Evolutionary conservation across 192 early-diverging fungal genomes (phyloP).

Genomic region (Haplosporangium gracile): DNA sequence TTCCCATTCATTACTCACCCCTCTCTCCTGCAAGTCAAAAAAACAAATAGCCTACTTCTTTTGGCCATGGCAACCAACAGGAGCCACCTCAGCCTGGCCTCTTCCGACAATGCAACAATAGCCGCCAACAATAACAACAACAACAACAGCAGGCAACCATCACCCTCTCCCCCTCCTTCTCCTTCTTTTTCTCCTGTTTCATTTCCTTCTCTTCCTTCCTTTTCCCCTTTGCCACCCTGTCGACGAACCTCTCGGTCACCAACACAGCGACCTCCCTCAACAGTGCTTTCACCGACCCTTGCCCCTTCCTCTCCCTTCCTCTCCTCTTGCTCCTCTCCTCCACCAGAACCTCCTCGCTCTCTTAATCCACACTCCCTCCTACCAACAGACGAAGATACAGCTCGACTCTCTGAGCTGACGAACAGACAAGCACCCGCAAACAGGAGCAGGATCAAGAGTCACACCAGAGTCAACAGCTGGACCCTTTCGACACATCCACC

Average conservation of each 20-base stretch:
- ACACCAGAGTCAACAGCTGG: background rate
- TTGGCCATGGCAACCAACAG: slow-evolving; percentile 3
- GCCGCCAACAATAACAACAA: background rate
- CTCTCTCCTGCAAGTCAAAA: background rate
- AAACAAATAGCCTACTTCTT: background rate
- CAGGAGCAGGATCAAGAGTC: background rate
- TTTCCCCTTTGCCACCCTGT: background rate
- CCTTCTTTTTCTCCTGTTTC: background rate
- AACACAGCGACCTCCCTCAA: background rate
- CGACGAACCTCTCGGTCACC: background rate
- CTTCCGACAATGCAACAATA: background rate
- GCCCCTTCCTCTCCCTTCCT: background rate
- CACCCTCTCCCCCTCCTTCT: background rate
- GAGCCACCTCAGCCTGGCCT: background rate
- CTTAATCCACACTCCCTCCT: slow-evolving; percentile 20
- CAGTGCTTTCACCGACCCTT: slow-evolving; percentile 1
- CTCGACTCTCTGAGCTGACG: background rate
- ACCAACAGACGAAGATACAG: background rate
- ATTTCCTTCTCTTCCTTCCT: background rate
- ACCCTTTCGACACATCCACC: background rate
- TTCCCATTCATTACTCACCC: background rate
- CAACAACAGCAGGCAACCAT: background rate
- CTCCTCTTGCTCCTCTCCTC: slow-evolving; percentile 18
- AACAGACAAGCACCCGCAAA: too few species aligned
- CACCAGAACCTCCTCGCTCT: slow-evolving; percentile 14